Evolutionary conservation across 768 basidiomycete species (phyloP), one percentile per base, ranked within the genome.

Genomic region (Russula ochroleuca): DNA sequence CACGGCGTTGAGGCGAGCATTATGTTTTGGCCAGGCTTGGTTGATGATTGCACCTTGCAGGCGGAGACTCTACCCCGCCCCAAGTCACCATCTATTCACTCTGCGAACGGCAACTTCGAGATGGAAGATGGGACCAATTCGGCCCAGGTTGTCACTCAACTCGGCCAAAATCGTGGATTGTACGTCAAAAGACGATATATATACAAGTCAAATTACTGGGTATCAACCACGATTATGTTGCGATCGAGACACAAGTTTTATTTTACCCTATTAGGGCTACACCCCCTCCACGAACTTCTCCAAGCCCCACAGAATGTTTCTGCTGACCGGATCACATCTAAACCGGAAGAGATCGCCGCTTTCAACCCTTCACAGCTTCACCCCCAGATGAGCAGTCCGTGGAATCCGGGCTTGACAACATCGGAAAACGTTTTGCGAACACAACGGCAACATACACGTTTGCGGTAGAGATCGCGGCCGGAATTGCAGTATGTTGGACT

Each of bases 191-290:
- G 51, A 37, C 15, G 61, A 71, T 77, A 8, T 93, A 92, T 75
- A 85, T n/a, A n/a, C 43, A 2, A 38, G 49, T 23, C 5, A 35
- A 85, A 69, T 76, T 93, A 15, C 77, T 92, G 21, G 86, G 80
- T 31, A 78, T 87, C 38, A 77, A 79, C 2, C 78, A 78, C 59
- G 75, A 79, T 10, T 77, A 79, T 59, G 71, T 78, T 63, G 73
- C 85, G 40, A 75, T 77, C 7, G 89, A 87, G 65, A 75, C 79
- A 17, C 78, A 80, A 59, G 81, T 91, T 4, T 78, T n/a, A n/a
- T 91, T 4, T 78, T 93, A 5, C 91, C 91, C 31, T 92, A 92
- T 69, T 87, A 87, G 69, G 85, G 87, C 2, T 80, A 89, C 64
- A 75, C 79, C 5, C 85, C 85, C 8, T 73, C 83, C 72, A 78